Percentiles rank a stretch among this genome's conserved stretches.
These are phyloP conservation scores for Brassica hybrid DNA, from an alignment of 441 rosid genomes.

Conservation along the genomic window DNA sequence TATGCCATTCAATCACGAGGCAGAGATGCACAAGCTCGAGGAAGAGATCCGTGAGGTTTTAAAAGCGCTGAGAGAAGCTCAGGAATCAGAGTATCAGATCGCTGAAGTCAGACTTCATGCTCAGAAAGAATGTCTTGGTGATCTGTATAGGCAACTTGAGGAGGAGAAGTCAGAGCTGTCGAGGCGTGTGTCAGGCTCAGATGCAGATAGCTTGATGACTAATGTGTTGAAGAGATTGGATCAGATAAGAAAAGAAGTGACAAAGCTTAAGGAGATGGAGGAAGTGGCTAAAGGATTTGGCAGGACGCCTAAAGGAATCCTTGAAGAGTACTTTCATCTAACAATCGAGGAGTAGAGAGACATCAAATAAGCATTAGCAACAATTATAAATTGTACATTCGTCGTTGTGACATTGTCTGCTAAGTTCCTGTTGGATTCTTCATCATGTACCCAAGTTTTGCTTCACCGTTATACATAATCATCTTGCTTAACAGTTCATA, in stretches of 20 bases:
- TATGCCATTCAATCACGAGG: conserved; percentile 49
- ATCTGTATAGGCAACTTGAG: conserved; percentile 67
- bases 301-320: conserved; percentile 55
- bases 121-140: conserved; percentile 63
- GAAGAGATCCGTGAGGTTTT: conserved; percentile 66
- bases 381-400: conserved; percentile 21
- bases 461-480: not conserved
- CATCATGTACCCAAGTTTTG: conserved; percentile 11
- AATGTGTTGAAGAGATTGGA: conserved; percentile 53
- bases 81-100: conserved; percentile 63
- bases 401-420: not conserved
- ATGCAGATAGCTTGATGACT: conserved; percentile 44
- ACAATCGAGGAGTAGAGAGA: conserved; percentile 45
- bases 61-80: conserved; percentile 57
- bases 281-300: conserved; percentile 83
- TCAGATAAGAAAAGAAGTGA: conserved; percentile 62
- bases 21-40: conserved; percentile 62
- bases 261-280: conserved; percentile 73
- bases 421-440: conserved; percentile 26
- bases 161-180: conserved; percentile 62
- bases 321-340: conserved; percentile 60
- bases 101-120: conserved; percentile 69
- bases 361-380: conserved; percentile 2
- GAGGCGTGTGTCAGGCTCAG: conserved; percentile 31
- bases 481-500: conserved; percentile 5